These are phyloP conservation scores for Pulicaria dysenterica DNA, from an alignment of 129 eudicot species.

Conservation along the genomic window DNA sequence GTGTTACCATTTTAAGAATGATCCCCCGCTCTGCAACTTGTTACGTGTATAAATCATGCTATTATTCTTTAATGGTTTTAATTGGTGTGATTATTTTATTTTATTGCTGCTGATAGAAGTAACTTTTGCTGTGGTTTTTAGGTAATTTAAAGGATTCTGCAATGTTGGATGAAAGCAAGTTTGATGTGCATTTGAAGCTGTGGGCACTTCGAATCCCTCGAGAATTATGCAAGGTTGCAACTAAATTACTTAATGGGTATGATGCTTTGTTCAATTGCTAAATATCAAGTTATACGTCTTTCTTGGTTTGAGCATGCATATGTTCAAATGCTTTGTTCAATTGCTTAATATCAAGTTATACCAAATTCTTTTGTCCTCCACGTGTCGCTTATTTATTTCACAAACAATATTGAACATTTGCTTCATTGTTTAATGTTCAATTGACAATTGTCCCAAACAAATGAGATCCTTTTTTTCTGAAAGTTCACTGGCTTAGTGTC, in stretches of 20 bases:
- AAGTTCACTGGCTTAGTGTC: background rate
- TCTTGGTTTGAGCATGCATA: background rate
- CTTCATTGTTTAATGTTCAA: background rate
- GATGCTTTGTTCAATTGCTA: background rate
- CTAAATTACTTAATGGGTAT: slow-evolving; percentile 79
- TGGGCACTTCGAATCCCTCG: slow-evolving; percentile 90
- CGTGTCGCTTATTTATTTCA: background rate
- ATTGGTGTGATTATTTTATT: background rate
- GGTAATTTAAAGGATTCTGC: slow-evolving; percentile 6
- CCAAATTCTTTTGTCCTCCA: background rate
- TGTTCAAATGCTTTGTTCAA: background rate
- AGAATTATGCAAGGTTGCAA: slow-evolving; percentile 74
- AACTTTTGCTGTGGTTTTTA: slow-evolving; percentile 10
- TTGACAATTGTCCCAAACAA: background rate
- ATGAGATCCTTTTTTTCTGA: background rate
- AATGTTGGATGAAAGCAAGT: slow-evolving; percentile 83
- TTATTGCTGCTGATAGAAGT: slow-evolving; percentile 8
- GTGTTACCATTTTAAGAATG: too few species aligned
- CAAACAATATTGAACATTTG: background rate
- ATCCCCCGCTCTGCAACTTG: too few species aligned
- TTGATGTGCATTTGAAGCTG: slow-evolving; percentile 69
- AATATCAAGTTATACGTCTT: background rate
- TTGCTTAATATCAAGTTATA: too few species aligned
- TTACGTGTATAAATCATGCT: background rate
- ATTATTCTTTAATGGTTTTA: slow-evolving; percentile 12